Evolutionary conservation across 2,329 filamentous ascomycete genomes (phyloP).

Genomic region (Pyrenochaeta sp.): DNA sequence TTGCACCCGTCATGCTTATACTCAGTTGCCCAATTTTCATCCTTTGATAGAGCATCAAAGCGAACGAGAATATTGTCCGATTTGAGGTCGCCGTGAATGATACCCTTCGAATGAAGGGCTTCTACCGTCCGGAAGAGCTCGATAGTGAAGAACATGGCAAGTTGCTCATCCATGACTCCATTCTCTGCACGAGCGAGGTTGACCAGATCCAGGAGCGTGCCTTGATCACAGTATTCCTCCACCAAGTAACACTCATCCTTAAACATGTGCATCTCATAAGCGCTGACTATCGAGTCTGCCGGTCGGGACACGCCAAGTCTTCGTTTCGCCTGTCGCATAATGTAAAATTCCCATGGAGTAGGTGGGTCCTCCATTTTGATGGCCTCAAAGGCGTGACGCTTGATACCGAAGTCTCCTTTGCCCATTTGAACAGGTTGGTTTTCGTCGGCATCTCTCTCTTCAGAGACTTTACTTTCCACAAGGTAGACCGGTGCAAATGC

Average conservation of each 20-base stretch:
- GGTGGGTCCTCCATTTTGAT: conserved; percentile 94
- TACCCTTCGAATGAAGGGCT: conserved; percentile 76
- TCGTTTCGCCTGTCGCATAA: conserved; percentile 81
- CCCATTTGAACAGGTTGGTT: conserved; percentile 63
- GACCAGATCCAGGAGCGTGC: conserved; percentile 92
- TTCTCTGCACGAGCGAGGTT: conserved; percentile 80
- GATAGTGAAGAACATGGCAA: conserved; percentile 95
- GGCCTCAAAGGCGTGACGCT: conserved; percentile 74
- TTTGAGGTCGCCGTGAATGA: conserved; percentile 94
- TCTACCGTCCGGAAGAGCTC: conserved; percentile 92
- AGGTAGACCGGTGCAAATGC: conserved; percentile 97
- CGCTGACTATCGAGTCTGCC: conserved; percentile 78
- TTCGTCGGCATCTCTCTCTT: conserved; percentile 52
- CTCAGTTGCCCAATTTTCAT: conserved; percentile 63
- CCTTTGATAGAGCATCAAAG: conserved; percentile 64
- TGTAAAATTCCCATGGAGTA: conserved; percentile 93
- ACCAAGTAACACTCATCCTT: conserved; percentile 88
- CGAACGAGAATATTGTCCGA: conserved; percentile 93
- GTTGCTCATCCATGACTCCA: conserved; percentile 83
- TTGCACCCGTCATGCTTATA: conserved; percentile 77
- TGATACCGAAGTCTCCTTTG: conserved; percentile 66
- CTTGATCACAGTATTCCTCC: conserved; percentile 86
- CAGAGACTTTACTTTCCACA: conserved; percentile 72
- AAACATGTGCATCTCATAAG: conserved; percentile 91
- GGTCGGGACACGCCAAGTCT: conserved; percentile 77